phyloP scores from a whole-genome alignment of 2,329 filamentous ascomycete genomes.

The Raffaelea albimanens region DNA sequence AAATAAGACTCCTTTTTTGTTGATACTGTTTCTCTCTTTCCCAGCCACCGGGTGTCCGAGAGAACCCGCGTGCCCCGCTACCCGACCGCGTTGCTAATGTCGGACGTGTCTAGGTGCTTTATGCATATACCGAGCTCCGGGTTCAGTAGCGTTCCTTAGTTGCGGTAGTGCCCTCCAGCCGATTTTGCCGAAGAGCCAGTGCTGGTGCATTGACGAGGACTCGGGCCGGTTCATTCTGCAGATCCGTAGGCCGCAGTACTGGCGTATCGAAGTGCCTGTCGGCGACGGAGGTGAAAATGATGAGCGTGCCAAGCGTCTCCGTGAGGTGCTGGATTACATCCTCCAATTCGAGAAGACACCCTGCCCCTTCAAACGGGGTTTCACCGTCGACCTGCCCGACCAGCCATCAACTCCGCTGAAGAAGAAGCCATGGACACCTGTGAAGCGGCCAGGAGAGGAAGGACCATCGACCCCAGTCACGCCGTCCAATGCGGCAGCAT shows the following conservation, averaged over 20 bases:
- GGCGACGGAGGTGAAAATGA: slow-evolving; percentile 50
- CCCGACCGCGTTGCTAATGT: no score
- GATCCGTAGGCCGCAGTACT: slow-evolving; percentile 74
- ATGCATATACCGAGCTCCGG: slow-evolving; percentile 76
- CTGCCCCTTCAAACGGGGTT: slow-evolving; percentile 74
- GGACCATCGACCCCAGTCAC: slow-evolving; percentile 16
- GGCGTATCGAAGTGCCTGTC: slow-evolving; percentile 77
- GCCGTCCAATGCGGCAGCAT: background rate
- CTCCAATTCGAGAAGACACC: slow-evolving; percentile 80
- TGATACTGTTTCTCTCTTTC: background rate
- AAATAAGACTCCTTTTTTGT: background rate
- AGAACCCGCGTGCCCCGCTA: no score
- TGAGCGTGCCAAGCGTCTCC: slow-evolving; percentile 55
- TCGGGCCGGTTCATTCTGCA: slow-evolving; percentile 78
- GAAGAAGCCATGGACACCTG: slow-evolving; percentile 61
- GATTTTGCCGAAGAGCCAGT: slow-evolving; percentile 82
- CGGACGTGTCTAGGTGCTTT: slow-evolving; percentile 47
- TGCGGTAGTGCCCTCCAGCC: slow-evolving; percentile 77
- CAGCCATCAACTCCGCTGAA: slow-evolving; percentile 54
- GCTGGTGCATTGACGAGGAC: slow-evolving; percentile 82
- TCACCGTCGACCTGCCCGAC: slow-evolving; percentile 65
- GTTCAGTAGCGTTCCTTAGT: slow-evolving; percentile 79
- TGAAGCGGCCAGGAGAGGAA: slow-evolving; percentile 18
- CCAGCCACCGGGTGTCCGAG: no score
- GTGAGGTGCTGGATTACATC: slow-evolving; percentile 59